Base-by-base conservation (phyloP, 106 monocot genomes). In the Platanthera guangdongensis region DNA sequence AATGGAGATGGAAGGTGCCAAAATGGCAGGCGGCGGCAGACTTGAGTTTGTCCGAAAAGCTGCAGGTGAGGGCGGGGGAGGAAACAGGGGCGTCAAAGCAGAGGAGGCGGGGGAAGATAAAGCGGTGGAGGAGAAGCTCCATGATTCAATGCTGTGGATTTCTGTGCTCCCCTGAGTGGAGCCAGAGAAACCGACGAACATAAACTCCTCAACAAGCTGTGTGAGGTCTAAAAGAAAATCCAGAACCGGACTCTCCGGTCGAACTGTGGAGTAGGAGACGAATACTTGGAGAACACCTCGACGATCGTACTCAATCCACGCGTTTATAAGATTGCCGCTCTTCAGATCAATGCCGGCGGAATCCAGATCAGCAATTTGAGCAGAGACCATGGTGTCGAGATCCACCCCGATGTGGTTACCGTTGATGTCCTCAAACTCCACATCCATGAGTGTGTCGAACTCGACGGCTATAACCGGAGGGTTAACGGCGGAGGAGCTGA, bases 131-230 rank as follows among this genome's bases (percentile, higher is more conserved):
- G 91, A 88, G 82, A 99, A 99, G 77, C 85, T 99, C 97, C 97
- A 99, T 92, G 92, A 92, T 28, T 94, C 87, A 21, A 99, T 80
- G 78, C 82, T 82, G 82, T 99, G 97, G 57, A 85, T 77, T 86
- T 99, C 97, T 1, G 97, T 99, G 79, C 97, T 99, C 53, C 91
- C 97, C 79, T 99, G 97, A 3, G 97, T 99, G 25, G 94, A 88
- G 8, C 80, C 97, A 13, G 97, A 90, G 91, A 99, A 99, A 5
- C 97, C 97, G 1, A 99, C 94, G 81, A 64, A 99, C 77, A 84
- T 82, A 63, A 78, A 82, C 46, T 88, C 97, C 13, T 84, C 76
- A 9, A 86, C 65, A 71, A 74, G 85, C 51, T 78, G 71, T 4
- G 68, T 70, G 30, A 94, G 86, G 50, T 99, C 94, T n/a, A 99